These are phyloP conservation scores for Bipolaris gigantea DNA, from an alignment of 2,329 filamentous ascomycete genomes.

Conservation along the genomic window DNA sequence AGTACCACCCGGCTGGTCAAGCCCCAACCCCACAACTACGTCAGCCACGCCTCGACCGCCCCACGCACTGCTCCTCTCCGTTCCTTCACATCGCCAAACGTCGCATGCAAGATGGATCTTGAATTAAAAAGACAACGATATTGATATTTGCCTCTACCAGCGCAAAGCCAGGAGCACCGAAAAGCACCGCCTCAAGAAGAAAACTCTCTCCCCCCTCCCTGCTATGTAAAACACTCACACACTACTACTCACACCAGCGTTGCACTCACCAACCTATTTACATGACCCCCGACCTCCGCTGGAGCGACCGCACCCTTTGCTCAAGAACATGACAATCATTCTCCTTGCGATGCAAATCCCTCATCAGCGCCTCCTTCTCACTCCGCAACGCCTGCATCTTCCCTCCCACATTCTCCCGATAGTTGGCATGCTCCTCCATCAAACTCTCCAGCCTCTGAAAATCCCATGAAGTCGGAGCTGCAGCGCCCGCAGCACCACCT, in stretches of 20 bases:
- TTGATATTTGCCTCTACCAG: background rate
- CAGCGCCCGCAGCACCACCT: slow-evolving; percentile 5
- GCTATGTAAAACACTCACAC: background rate
- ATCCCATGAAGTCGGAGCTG: slow-evolving; percentile 18
- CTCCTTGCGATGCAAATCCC: slow-evolving; percentile 45
- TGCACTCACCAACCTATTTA: background rate
- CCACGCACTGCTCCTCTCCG: slow-evolving; percentile 1
- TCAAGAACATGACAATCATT: slow-evolving; percentile 46
- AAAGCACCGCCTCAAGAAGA: background rate
- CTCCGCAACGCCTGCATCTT: slow-evolving; percentile 44
- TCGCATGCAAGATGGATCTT: background rate
- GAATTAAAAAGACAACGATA: background rate
- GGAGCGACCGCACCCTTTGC: slow-evolving; percentile 39
- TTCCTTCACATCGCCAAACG: background rate
- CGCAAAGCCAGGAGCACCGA: background rate
- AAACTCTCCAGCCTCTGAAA: slow-evolving; percentile 45
- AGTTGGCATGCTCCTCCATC: slow-evolving; percentile 45
- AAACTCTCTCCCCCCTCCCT: background rate
- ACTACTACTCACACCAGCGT: background rate
- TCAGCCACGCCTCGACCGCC: slow-evolving; percentile 6
- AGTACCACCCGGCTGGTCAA: too few species aligned
- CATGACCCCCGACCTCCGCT: slow-evolving; percentile 24
- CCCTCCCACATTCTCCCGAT: slow-evolving; percentile 43
- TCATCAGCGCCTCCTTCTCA: slow-evolving; percentile 47
- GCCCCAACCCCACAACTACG: slow-evolving; percentile 11